A percentile compares a stretch with the other conserved stretches of the same genome.
phyloP scores from a whole-genome alignment of 345 rosid species.

The Noccaea bulbosa region DNA sequence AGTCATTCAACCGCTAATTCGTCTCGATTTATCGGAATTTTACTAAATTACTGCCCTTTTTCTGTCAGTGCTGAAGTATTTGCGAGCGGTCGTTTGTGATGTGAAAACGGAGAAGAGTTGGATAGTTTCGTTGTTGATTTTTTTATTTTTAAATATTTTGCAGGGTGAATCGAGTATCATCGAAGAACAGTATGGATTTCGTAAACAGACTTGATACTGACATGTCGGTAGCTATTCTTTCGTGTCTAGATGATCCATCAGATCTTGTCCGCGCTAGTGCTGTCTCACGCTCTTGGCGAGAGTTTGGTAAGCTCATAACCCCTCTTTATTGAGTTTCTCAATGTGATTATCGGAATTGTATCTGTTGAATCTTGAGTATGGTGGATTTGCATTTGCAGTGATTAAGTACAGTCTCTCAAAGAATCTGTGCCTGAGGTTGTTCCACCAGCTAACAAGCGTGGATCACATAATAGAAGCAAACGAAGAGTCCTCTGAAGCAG shows the following conservation, averaged over 20 bases:
- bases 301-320: slow-evolving; percentile 57
- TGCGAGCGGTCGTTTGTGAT: not conserved
- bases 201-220: slow-evolving; percentile 54
- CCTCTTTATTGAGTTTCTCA: not conserved
- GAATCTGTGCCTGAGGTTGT: slow-evolving; percentile 69
- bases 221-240: slow-evolving; percentile 53
- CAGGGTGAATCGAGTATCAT: not conserved
- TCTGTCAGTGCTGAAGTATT: slow-evolving; percentile 1
- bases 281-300: slow-evolving; percentile 72
- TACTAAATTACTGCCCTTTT: not conserved
- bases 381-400: slow-evolving; percentile 35
- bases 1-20: too few relatives aligned
- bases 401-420: slow-evolving; percentile 52
- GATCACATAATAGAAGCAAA: slow-evolving; percentile 53
- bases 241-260: slow-evolving; percentile 59
- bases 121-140: not conserved
- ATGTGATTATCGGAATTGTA: not conserved
- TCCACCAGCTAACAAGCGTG: slow-evolving; percentile 59
- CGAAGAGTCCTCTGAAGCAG: slow-evolving; percentile 50
- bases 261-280: slow-evolving; percentile 71
- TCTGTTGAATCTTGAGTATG: not conserved
- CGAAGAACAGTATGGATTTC: slow-evolving; percentile 51
- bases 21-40: not conserved
- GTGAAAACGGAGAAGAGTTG: not conserved
- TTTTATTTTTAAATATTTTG: slow-evolving; percentile 3